A percentile compares a stretch with the other conserved stretches of the same genome.
phyloP scores from a whole-genome alignment of 148 eudicot species.

The Silene conica region DNA sequence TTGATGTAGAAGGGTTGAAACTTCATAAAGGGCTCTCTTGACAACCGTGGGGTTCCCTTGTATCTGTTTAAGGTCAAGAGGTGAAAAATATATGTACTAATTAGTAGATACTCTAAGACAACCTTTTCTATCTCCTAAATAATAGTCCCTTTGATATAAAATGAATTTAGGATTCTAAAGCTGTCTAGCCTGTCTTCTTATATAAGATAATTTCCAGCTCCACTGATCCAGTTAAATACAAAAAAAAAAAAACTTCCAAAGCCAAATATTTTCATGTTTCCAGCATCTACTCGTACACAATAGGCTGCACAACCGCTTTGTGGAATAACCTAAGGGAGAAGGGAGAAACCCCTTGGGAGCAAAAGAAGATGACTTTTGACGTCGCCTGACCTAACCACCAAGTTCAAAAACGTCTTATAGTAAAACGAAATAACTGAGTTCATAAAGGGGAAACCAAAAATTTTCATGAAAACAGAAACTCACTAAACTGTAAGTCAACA shows the following conservation, averaged over 20 bases:
- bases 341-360: neutral
- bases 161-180: neutral
- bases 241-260: neutral
- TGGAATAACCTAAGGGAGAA: neutral
- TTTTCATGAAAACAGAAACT: neutral
- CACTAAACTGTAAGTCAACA: neutral
- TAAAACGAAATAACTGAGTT: neutral
- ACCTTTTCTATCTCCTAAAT: constrained; percentile 2
- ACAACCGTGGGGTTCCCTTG: constrained; percentile 56
- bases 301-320: neutral
- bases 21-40: constrained; percentile 66
- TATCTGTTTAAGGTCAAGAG: constrained; percentile 37
- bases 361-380: neutral
- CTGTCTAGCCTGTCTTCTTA: neutral
- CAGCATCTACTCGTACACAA: neutral
- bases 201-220: neutral
- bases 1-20: constrained; percentile 64
- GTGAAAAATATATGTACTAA: neutral
- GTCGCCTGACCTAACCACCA: neutral
- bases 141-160: neutral
- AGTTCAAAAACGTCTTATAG: neutral
- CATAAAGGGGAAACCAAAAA: neutral
- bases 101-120: neutral
- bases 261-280: neutral
- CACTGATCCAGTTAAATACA: neutral